Percentiles rank a stretch among this genome's conserved stretches.
Evolutionary conservation across 176 grass and related monocot genomes (phyloP).

Genomic region (bread wheat (Triticum aestivum)): IWGSC_CS_RefSeq_v2.1 NC_057808.1:477993489-477993988

Average conservation of each 20-base stretch:
- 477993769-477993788: neutral
- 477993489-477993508: slow-evolving; percentile 20
- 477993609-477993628: slow-evolving; percentile 6
- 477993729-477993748: neutral
- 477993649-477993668: neutral
- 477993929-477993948: too few relatives aligned
- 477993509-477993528: slow-evolving; percentile 48
- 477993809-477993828: too few relatives aligned
- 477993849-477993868: too few relatives aligned
- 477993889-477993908: too few relatives aligned
- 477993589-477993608: neutral
- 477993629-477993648: slow-evolving; percentile 18
- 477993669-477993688: slow-evolving; percentile 16
- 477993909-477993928: too few relatives aligned
- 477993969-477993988: too few relatives aligned
- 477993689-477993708: neutral
- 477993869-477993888: too few relatives aligned
- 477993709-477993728: neutral
- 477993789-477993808: neutral
- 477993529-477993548: neutral
- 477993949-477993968: too few relatives aligned
- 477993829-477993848: too few relatives aligned
- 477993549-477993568: slow-evolving; percentile 39
- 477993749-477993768: slow-evolving; percentile 4
- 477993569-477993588: neutral